phyloP scores from a whole-genome alignment of 1,284 basidiomycete species.

The Hymenochaete sp. region DNA sequence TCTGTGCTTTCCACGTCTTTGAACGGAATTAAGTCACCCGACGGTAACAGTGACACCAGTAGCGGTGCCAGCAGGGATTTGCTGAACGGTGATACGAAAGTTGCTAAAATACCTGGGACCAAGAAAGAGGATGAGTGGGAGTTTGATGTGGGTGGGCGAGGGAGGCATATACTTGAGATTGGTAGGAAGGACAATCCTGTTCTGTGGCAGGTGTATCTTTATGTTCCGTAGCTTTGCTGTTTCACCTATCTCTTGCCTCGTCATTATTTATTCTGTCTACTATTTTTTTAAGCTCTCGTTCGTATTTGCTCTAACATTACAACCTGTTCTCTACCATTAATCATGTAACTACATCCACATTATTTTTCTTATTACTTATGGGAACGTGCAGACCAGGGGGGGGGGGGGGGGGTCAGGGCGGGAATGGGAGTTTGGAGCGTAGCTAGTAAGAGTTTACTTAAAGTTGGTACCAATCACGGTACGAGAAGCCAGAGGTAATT shows the following conservation, averaged over 20 bases:
- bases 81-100: background rate
- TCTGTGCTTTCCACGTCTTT: background rate
- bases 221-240: background rate
- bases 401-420: no score
- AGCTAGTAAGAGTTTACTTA: no score
- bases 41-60: background rate
- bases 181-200: slow-evolving; percentile 12
- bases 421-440: no score
- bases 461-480: no score
- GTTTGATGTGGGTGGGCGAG: slow-evolving; percentile 3
- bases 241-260: background rate
- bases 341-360: background rate
- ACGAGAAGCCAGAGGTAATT: no score
- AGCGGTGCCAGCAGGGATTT: background rate
- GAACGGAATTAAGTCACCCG: no score
- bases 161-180: slow-evolving; percentile 15
- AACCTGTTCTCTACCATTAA: no score
- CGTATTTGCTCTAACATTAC: slow-evolving; percentile 5
- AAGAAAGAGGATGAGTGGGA: slow-evolving; percentile 11
- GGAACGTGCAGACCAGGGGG: no score
- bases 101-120: background rate
- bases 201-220: slow-evolving; percentile 13
- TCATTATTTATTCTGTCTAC: slow-evolving; percentile 2
- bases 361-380: no score
- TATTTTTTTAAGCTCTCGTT: slow-evolving; percentile 19